phyloP scores from a whole-genome alignment of 2,329 filamentous ascomycete genomes.

The Daldinia eschscholtzii region DNA sequence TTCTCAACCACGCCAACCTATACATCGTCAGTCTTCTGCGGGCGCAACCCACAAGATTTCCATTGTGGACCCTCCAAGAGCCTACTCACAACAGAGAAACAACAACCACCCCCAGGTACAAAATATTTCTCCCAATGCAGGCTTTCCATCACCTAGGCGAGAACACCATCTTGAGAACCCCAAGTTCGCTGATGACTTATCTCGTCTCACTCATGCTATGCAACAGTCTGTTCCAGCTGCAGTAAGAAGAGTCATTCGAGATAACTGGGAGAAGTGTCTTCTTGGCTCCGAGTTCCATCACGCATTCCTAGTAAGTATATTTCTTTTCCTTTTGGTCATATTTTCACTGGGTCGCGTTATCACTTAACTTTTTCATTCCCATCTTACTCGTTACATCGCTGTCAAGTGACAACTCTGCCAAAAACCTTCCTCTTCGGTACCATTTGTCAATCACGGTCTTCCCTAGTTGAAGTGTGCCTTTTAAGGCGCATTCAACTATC shows the following conservation, averaged over 20 bases:
- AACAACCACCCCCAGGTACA: constrained; percentile 2
- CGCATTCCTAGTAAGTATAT: constrained; percentile 63
- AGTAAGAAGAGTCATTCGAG: constrained; percentile 63
- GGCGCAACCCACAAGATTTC: constrained; percentile 30
- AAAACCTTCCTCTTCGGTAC: not conserved
- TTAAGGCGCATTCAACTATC: not conserved
- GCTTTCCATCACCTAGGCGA: constrained; percentile 55
- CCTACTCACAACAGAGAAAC: constrained; percentile 21
- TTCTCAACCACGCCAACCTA: constrained; percentile 13
- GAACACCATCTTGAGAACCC: constrained; percentile 50
- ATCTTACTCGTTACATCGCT: not conserved
- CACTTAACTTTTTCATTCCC: constrained; percentile 9
- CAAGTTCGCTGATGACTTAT: constrained; percentile 57
- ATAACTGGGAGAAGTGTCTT: constrained; percentile 64
- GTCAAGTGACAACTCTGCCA: not conserved
- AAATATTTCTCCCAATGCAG: constrained; percentile 21
- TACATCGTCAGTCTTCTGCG: constrained; percentile 18
- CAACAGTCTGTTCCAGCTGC: constrained; percentile 58
- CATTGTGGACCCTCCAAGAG: constrained; percentile 44
- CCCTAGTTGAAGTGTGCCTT: too few species aligned
- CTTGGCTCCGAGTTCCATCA: constrained; percentile 66
- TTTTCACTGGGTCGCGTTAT: constrained; percentile 19
- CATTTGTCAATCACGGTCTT: too few species aligned
- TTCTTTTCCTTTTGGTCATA: not conserved
- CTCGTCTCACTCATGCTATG: constrained; percentile 57